phyloP scores from a whole-genome alignment of 768 basidiomycete species.

The Chalciporus piperatus region DNA sequence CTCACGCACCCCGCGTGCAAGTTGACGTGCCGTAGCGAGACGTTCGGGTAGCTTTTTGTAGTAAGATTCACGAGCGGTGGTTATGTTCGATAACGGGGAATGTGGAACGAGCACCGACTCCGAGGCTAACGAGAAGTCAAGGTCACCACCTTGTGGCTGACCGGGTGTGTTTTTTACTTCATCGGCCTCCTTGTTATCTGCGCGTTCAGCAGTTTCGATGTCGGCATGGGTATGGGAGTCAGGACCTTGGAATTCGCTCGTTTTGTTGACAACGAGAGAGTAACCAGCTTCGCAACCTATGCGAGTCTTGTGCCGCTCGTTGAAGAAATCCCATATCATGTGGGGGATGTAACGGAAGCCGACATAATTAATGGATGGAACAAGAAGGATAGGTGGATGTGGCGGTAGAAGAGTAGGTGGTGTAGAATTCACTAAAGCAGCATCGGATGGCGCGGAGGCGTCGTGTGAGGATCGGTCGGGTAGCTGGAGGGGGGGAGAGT shows the following conservation, averaged over 20 bases:
- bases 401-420: conserved; percentile 61
- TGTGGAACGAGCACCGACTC: conserved; percentile 74
- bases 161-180: conserved; percentile 1
- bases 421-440: conserved; percentile 36
- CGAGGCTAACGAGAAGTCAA: conserved; percentile 67
- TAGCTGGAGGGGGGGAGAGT: conserved; percentile 34
- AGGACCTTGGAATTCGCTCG: conserved; percentile 56
- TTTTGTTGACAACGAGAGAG: conserved; percentile 58
- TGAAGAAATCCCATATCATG: conserved; percentile 94
- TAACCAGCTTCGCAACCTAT: conserved; percentile 82
- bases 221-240: conserved; percentile 15
- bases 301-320: conserved; percentile 76
- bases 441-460: conserved; percentile 13
- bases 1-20: conserved; percentile 71
- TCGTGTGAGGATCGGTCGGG: conserved; percentile 19
- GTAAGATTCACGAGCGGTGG: conserved; percentile 71
- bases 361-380: conserved; percentile 71
- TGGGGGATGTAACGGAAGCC: conserved; percentile 81
- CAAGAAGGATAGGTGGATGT: conserved; percentile 77
- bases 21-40: conserved; percentile 68
- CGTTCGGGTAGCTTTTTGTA: conserved; percentile 67
- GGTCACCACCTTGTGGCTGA: conserved; percentile 44
- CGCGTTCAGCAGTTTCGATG: conserved; percentile 13
- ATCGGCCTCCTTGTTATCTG: conserved; percentile 2
- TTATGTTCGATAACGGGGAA: conserved; percentile 54